These are phyloP conservation scores for Drechslerella coelobrocha DNA, from an alignment of 2,329 filamentous ascomycete genomes.

Conservation along the genomic window DNA sequence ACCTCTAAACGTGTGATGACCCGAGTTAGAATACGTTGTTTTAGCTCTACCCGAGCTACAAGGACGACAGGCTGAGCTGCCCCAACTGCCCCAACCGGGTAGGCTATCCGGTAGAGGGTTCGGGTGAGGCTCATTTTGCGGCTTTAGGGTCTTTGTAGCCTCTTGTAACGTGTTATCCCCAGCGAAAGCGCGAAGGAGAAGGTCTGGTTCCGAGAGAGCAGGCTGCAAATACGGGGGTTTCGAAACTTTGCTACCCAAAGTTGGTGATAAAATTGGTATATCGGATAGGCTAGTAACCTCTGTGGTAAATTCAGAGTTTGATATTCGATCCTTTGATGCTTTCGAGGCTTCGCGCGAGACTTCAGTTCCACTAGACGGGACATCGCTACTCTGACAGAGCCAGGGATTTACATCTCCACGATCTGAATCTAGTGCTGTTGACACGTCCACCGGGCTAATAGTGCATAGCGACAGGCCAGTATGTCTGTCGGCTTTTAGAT, in stretches of 20 bases:
- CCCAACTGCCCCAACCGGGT: constrained; percentile 93
- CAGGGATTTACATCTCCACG: constrained; percentile 58
- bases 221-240: not conserved
- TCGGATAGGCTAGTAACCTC: not conserved
- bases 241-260: too few species aligned
- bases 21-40: constrained; percentile 57
- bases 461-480: not conserved
- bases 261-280: not conserved
- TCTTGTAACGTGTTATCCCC: constrained; percentile 82
- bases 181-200: constrained; percentile 84
- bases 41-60: not conserved
- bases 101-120: constrained; percentile 77
- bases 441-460: not conserved
- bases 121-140: constrained; percentile 81
- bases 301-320: not conserved
- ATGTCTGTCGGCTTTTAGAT: not conserved
- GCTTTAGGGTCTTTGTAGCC: constrained; percentile 75
- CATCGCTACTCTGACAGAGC: constrained; percentile 56
- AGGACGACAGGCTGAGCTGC: constrained; percentile 67
- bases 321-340: not conserved
- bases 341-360: not conserved
- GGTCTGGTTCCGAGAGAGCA: constrained; percentile 59
- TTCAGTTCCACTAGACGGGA: not conserved
- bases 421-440: not conserved
- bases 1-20: constrained; percentile 56